A percentile compares a stretch with the other conserved stretches of the same genome.
These are phyloP conservation scores for Fagus sylvatica DNA, from an alignment of 306 rosid genomes.

Conservation along the genomic window DNA sequence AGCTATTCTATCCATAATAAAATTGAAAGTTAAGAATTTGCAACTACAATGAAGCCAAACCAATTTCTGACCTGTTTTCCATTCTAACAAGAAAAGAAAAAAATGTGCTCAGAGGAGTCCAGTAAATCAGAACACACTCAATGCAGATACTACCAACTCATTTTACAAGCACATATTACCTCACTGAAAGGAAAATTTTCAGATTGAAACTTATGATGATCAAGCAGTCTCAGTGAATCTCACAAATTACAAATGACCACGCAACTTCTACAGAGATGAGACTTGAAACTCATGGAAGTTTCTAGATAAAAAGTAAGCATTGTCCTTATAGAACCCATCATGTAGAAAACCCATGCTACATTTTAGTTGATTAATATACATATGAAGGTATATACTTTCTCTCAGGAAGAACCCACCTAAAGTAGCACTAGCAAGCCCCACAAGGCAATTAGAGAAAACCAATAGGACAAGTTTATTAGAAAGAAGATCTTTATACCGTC, in stretches of 20 bases:
- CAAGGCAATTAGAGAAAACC: too few species aligned
- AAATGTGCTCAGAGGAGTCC: neutral
- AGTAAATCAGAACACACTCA: neutral
- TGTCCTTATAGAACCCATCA: too few species aligned
- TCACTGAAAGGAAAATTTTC: neutral
- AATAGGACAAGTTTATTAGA: too few species aligned
- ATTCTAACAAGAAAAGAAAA: neutral
- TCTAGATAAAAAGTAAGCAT: too few species aligned
- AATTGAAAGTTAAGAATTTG: neutral
- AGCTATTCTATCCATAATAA: neutral
- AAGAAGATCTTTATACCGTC: too few species aligned
- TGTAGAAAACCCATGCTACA: too few species aligned
- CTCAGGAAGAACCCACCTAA: too few species aligned
- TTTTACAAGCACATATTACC: neutral
- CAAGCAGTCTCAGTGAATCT: neutral
- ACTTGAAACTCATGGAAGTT: too few species aligned
- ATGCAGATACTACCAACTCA: neutral
- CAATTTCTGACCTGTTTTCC: neutral
- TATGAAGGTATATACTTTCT: too few species aligned
- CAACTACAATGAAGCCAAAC: neutral
- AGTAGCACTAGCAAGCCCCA: too few species aligned
- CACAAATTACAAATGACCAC: neutral
- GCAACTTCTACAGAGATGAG: too few species aligned
- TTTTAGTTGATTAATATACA: too few species aligned
- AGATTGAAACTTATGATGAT: neutral